phyloP scores from a whole-genome alignment of 2,329 filamentous ascomycete species.

The Diaporthe vaccinii region DNA sequence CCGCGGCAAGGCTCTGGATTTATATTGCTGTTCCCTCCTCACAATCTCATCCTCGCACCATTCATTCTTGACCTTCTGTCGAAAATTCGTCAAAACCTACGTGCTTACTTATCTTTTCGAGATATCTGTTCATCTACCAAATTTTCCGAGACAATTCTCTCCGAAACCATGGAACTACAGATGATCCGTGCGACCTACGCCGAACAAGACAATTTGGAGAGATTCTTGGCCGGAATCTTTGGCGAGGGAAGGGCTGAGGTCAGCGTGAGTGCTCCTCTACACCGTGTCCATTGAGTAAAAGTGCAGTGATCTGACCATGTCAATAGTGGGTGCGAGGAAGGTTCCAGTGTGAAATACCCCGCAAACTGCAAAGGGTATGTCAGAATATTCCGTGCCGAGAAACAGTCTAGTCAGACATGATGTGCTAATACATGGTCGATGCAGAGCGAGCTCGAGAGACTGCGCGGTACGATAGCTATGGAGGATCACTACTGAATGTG shows the following conservation, averaged over 20 bases:
- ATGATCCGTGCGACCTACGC: background rate
- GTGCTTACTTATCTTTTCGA: background rate
- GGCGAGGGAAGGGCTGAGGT: background rate
- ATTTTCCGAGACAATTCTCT: background rate
- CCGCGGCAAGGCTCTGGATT: background rate
- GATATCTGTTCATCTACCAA: background rate
- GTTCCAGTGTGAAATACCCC: background rate
- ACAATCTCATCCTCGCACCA: background rate
- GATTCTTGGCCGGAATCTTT: background rate
- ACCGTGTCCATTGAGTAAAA: background rate
- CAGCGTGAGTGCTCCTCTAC: background rate
- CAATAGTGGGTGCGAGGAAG: background rate
- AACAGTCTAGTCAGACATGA: background rate
- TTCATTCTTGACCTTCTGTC: background rate
- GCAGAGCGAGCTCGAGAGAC: background rate
- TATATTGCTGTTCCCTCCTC: background rate
- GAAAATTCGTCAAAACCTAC: background rate
- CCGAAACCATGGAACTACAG: background rate
- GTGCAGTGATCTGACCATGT: background rate
- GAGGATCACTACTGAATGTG: background rate
- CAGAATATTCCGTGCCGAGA: too few species aligned
- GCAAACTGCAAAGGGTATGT: background rate
- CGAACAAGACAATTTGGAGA: slow-evolving; percentile 2
- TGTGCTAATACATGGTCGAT: background rate
- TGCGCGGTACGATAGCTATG: background rate